These are phyloP conservation scores for Sextonia rubra DNA, from an alignment of 164 flowering plant genomes.

Conservation along the genomic window DNA sequence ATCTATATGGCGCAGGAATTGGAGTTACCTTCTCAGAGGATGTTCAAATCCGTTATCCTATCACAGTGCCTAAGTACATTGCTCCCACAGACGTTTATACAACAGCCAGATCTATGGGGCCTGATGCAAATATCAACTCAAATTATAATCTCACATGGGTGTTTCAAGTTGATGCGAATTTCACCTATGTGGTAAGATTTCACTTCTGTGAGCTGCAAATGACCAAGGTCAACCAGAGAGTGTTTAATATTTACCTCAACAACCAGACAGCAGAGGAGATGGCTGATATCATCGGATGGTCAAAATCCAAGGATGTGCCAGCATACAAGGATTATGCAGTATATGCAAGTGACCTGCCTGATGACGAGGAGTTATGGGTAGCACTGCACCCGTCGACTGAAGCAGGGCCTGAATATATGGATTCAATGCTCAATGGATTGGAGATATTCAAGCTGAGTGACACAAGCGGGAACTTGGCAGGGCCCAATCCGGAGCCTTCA, in stretches of 20 bases:
- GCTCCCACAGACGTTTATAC: constrained; percentile 60
- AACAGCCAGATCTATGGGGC: constrained; percentile 59
- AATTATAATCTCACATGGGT: constrained; percentile 72
- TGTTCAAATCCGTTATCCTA: constrained; percentile 26
- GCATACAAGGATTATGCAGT: constrained; percentile 49
- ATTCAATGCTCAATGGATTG: constrained; percentile 67
- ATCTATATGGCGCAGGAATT: constrained; percentile 38
- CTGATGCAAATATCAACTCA: constrained; percentile 32
- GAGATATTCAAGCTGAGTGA: constrained; percentile 72
- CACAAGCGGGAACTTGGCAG: constrained; percentile 46
- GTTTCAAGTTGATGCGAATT: constrained; percentile 55
- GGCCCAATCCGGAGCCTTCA: constrained; percentile 59
- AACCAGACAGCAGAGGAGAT: constrained; percentile 44
- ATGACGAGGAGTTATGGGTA: constrained; percentile 37
- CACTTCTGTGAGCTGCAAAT: constrained; percentile 58
- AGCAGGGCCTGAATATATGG: constrained; percentile 39
- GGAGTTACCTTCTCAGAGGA: constrained; percentile 38
- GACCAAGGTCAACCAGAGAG: constrained; percentile 46
- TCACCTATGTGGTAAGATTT: constrained; percentile 56
- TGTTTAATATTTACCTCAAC: constrained; percentile 54
- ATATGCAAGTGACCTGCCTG: constrained; percentile 28
- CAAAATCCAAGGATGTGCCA: constrained; percentile 35
- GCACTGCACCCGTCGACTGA: constrained; percentile 36
- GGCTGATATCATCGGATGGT: constrained; percentile 54
- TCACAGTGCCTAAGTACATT: constrained; percentile 18